Evolutionary conservation across 306 rosid species (phyloP), one percentile per base, ranked within the genome.

Genomic region (Quercus glauca): DNA sequence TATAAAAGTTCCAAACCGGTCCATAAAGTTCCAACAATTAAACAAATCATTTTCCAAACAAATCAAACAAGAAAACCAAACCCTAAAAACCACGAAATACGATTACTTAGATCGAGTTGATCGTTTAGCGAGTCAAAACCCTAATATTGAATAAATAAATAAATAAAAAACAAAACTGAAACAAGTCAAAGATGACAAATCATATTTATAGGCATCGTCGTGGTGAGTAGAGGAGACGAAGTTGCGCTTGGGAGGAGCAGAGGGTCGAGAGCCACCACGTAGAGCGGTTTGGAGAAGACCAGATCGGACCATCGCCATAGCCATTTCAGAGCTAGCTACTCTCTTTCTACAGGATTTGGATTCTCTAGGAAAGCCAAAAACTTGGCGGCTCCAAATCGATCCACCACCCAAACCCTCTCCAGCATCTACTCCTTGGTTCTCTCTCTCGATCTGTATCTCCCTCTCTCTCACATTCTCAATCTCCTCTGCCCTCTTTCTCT

Each of bases 171-270:
- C 28, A 26, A 26, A 26, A 26, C 28, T 14, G 5, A 57, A 56
- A 57, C 63, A 57, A n/a, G 63, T 9, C 23, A 57, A 57, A n/a
- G 12, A 60, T 12, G 6, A 11, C 29, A 28, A 4, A 15, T 5
- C 20, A 31, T 31, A 28, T 28, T 78, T 19, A 95, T 97, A 76
- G 41, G 88, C 97, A 78, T 95, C 97, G 76, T 92, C 92, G 85
- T 92, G 97, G 19, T 76, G 87, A 73, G 77, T 86, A 19, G 98
- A 82, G 74, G 96, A 89, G 60, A 97, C 67, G 73, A 87, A 91
- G 80, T 84, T 85, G 57, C 96, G 88, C 79, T 86, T 91, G 9
- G 94, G 75, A 71, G 83, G 77, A 55, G 87, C 78, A 14, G 94
- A 49, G 70, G 69, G 12, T 28, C 88, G 85, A 82, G 91, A 81